A percentile compares a stretch with the other conserved stretches of the same genome.
phyloP scores from a whole-genome alignment of 306 rosid species.

The Senna tora region DNA sequence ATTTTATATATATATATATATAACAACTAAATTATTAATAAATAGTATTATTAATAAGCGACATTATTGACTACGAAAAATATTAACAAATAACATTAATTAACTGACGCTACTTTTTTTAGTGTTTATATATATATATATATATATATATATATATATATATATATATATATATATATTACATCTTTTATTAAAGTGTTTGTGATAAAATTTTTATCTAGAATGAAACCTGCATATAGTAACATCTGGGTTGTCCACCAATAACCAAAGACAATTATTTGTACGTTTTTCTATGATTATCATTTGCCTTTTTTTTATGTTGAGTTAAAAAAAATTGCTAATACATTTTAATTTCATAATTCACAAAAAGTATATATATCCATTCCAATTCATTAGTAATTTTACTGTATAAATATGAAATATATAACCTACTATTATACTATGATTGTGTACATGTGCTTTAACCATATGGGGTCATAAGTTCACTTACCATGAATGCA shows the following conservation, averaged over 20 bases:
- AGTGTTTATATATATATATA: no score
- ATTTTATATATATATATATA: no score
- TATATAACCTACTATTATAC: background rate
- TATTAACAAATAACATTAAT: no score
- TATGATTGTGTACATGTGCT: background rate
- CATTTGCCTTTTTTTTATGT: background rate
- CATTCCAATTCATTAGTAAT: background rate
- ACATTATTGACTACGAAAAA: no score
- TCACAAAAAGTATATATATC: background rate
- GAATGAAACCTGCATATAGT: background rate
- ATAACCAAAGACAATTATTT: background rate
- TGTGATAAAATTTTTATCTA: background rate
- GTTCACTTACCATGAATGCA: slow-evolving; percentile 18
- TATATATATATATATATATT: background rate
- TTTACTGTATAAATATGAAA: background rate
- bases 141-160: no score
- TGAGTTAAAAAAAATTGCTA: no score
- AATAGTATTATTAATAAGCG: no score
- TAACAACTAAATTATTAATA: no score
- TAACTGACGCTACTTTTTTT: no score
- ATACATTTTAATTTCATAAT: background rate
- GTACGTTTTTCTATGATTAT: slow-evolving; percentile 8
- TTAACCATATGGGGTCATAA: background rate
- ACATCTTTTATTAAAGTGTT: background rate
- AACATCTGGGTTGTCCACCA: slow-evolving; percentile 20